Evolutionary conservation across 345 rosid genomes (phyloP).

Genomic region (Eucalyptus regnans): DNA sequence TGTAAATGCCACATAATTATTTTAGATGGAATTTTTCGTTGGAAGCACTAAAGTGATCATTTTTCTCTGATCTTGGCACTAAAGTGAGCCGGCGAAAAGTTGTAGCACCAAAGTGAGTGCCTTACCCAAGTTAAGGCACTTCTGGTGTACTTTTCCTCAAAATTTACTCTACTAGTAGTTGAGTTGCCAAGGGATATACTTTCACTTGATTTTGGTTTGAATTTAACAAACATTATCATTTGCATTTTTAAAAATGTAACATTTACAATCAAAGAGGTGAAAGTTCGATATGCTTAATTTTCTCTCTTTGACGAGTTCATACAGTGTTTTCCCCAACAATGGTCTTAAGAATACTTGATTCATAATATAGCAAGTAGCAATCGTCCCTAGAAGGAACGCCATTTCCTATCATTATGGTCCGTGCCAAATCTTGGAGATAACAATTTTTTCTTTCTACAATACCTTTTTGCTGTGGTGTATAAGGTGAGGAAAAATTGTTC

Average conservation of each 20-base stretch:
- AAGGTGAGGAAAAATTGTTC: background rate
- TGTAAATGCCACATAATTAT: no score
- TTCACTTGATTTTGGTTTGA: background rate
- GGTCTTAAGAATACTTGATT: background rate
- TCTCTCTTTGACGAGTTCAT: background rate
- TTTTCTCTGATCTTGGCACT: no score
- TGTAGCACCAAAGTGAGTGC: background rate
- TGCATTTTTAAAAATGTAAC: no score
- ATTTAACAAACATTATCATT: background rate
- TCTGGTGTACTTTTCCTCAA: background rate
- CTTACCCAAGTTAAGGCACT: background rate
- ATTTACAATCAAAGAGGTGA: background rate
- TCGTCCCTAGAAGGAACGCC: no score
- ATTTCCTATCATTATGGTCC: no score
- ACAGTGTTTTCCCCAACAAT: background rate
- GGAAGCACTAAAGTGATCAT: no score
- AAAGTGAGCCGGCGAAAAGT: background rate
- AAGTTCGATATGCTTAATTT: background rate
- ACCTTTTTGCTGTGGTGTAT: no score
- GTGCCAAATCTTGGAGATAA: no score
- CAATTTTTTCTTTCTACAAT: background rate
- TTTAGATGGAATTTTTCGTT: no score
- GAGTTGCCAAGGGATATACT: background rate
- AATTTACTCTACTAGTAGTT: background rate
- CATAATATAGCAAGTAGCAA: no score